Conservation (phyloP, 345 rosid genomes). For the Corymbia maculata region DNA sequence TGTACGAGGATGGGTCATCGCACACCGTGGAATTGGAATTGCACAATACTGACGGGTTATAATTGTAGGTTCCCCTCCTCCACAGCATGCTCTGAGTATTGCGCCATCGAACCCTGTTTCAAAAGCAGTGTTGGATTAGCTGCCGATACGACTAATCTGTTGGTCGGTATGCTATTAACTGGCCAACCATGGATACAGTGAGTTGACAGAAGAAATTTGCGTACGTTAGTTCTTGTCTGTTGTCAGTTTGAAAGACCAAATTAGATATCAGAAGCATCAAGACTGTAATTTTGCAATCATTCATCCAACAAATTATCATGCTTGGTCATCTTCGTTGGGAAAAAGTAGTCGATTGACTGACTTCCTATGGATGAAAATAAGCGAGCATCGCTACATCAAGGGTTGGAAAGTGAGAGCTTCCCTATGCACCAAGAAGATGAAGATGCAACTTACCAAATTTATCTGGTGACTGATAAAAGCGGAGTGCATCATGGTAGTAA, state of each 20-base stretch:
- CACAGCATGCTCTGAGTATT: slow-evolving; percentile 29
- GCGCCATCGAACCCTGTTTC: slow-evolving; percentile 11
- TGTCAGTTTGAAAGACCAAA: neutral
- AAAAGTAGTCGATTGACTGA: neutral
- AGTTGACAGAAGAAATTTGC: neutral
- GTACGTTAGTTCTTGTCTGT: neutral
- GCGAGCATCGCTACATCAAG: neutral
- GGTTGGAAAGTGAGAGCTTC: neutral
- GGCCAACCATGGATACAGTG: neutral
- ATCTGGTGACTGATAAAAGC: slow-evolving; percentile 13
- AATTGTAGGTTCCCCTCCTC: slow-evolving; percentile 34
- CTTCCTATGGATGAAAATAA: neutral
- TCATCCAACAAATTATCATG: neutral
- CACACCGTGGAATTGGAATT: slow-evolving; percentile 3
- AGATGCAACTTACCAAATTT: slow-evolving; percentile 19
- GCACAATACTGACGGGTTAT: slow-evolving; percentile 16
- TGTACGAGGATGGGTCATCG: slow-evolving; percentile 17
- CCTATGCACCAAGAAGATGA: neutral
- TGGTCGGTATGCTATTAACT: neutral
- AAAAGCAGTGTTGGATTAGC: neutral
- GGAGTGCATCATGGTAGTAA: slow-evolving; percentile 17
- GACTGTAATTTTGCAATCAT: neutral
- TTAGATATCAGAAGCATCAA: neutral
- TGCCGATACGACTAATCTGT: neutral
- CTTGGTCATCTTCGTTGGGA: neutral